Conservation (phyloP, 768 basidiomycete species). For the Fomitopsis serialis region DNA sequence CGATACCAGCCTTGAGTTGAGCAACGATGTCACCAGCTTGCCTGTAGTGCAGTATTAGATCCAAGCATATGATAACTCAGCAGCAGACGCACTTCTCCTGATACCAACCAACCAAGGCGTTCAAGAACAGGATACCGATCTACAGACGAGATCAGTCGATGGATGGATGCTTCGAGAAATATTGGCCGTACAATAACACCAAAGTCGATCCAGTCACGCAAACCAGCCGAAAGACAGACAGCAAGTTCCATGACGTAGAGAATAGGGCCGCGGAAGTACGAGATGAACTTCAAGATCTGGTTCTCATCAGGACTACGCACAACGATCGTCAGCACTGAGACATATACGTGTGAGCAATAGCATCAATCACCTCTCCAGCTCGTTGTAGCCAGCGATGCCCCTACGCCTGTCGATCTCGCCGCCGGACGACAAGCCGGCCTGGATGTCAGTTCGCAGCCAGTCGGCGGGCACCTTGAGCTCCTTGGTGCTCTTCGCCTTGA, state of each 20-base stretch:
- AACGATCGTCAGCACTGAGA: background rate
- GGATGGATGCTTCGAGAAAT: background rate
- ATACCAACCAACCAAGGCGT: slow-evolving; percentile 41
- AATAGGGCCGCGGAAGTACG: slow-evolving; percentile 40
- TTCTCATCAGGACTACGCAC: slow-evolving; percentile 30
- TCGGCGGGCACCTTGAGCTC: slow-evolving; percentile 29
- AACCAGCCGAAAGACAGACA: slow-evolving; percentile 39
- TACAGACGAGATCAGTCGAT: slow-evolving; percentile 4
- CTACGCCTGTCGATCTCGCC: slow-evolving; percentile 30
- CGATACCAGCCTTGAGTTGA: slow-evolving; percentile 43
- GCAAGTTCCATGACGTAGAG: slow-evolving; percentile 44
- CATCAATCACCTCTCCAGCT: slow-evolving; percentile 33
- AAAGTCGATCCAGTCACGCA: slow-evolving; percentile 44
- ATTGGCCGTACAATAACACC: slow-evolving; percentile 36
- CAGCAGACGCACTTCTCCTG: slow-evolving; percentile 45
- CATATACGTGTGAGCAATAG: background rate
- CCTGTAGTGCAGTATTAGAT: no score
- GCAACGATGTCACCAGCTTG: slow-evolving; percentile 21
- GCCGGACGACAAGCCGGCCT: slow-evolving; percentile 27
- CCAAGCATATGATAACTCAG: no score
- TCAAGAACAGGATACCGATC: slow-evolving; percentile 36
- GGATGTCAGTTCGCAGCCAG: slow-evolving; percentile 37
- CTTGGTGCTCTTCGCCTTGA: slow-evolving; percentile 20
- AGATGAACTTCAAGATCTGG: slow-evolving; percentile 37
- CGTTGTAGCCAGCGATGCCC: slow-evolving; percentile 34